Evolutionary conservation across 108 stramenopile genomes (phyloP), one percentile per base, ranked within the genome.

Genomic region (Schizochytrium sp.): DNA sequence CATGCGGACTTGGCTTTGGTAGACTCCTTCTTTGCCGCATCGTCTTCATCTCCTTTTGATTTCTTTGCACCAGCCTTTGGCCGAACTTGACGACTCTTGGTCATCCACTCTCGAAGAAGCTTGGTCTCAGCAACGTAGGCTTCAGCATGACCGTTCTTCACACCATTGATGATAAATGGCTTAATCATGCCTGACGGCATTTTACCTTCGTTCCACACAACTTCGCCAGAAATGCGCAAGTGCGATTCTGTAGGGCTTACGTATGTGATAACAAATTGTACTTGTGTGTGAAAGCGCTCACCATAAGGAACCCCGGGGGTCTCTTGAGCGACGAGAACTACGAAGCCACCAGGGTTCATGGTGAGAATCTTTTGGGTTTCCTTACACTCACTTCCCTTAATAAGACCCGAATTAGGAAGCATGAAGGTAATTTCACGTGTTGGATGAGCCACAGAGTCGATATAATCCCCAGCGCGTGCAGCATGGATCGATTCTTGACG

Each of bases 271-370:
- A 50, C 76, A 40, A 83, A 83, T 40, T 83, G 76, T 19, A 49
- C 53, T 10, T 83, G 76, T 38, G 47, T 50, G 28, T 40, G 55
- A 2, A 83, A 83, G 38, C 76, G 47, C 50, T 83, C 76, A 28
- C 76, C 76, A 50, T 83, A 83, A 0, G 76, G 76, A 10, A 83
- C 53, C 17, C 53, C 76, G 49, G 76, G 76, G 3, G 76, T 83
- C 76, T 83, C 76, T 5, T 53, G 13, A 10, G 76, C 55, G 76
- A 47, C 55, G 45, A 53, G 49, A 83, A 19, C 49, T n/a, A 83
- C 40, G 53, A 83, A 83, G 76, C 76, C 76, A 53, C 76, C 76
- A 7, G 76, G 76, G 10, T 83, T 53, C 76, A 83, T 83, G 0
- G 13, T 46, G 12, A 83, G n/a, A 0, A 83, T 83, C 28, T 40